Evolutionary conservation across 495 filamentous ascomycete genomes (phyloP).

Genomic region (Lepraria neglecta): DNA sequence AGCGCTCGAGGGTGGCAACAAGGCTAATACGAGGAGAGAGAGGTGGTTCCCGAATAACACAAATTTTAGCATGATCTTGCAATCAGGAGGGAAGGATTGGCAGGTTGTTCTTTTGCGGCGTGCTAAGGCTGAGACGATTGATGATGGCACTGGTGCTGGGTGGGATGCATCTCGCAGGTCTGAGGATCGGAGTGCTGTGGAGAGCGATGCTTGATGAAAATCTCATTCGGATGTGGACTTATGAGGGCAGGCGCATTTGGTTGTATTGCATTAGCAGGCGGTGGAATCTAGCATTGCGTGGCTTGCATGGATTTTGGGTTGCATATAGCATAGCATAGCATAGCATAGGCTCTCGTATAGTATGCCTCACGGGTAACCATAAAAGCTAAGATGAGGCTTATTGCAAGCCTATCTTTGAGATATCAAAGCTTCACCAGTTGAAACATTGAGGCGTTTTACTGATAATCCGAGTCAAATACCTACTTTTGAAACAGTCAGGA

Average conservation of each 20-base stretch:
- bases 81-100: constrained; percentile 64
- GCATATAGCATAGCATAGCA: constrained; percentile 7
- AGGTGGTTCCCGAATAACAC: constrained; percentile 68
- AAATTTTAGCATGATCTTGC: constrained; percentile 56
- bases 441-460: too few species aligned
- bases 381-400: too few species aligned
- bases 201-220: constrained; percentile 6
- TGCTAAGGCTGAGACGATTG: constrained; percentile 19
- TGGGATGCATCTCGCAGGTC: constrained; percentile 10
- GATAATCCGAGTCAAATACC: too few species aligned
- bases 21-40: constrained; percentile 65
- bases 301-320: constrained; percentile 1
- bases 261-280: background rate
- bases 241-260: background rate
- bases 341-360: too few species aligned
- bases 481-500: too few species aligned
- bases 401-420: too few species aligned
- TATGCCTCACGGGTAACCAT: too few species aligned
- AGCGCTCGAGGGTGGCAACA: constrained; percentile 72
- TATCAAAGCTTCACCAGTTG: too few species aligned
- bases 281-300: constrained; percentile 1
- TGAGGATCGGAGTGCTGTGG: constrained; percentile 13
- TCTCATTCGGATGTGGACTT: background rate
- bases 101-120: constrained; percentile 39
- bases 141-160: constrained; percentile 11